These are phyloP conservation scores for Cystobasidium sp. DNA, from an alignment of 1,284 basidiomycete genomes.

Conservation along the genomic window DNA sequence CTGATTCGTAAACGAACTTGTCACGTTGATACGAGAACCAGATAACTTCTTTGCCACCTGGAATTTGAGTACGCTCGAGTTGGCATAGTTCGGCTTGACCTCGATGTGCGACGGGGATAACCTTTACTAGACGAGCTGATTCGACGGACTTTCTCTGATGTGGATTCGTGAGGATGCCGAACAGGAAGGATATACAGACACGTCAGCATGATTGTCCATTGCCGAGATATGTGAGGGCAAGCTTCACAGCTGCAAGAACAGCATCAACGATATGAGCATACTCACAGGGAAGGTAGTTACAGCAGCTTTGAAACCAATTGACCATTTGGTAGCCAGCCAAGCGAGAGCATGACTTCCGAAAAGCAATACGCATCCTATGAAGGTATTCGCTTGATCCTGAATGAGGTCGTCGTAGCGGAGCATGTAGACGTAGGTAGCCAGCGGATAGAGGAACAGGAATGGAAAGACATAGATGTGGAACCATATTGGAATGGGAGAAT, in stretches of 20 bases:
- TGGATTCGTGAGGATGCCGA: neutral
- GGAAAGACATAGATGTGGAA: constrained; percentile 56
- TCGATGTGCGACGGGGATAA: constrained; percentile 82
- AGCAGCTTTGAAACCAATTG: constrained; percentile 74
- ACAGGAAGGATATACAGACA: constrained; percentile 5
- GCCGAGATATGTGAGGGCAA: too few relatives aligned
- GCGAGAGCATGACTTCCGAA: constrained; percentile 87
- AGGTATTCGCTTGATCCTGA: constrained; percentile 65
- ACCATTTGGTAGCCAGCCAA: constrained; percentile 92
- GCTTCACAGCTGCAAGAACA: constrained; percentile 40
- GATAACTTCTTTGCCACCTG: constrained; percentile 65
- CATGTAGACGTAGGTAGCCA: constrained; percentile 79
- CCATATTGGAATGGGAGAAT: constrained; percentile 21
- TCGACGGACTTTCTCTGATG: constrained; percentile 64
- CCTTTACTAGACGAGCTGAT: constrained; percentile 78
- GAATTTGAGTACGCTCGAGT: constrained; percentile 58
- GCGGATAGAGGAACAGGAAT: constrained; percentile 57
- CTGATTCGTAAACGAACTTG: constrained; percentile 76
- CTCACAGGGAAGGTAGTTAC: constrained; percentile 69
- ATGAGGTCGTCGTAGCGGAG: constrained; percentile 48
- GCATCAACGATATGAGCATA: constrained; percentile 38
- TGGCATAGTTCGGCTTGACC: constrained; percentile 89
- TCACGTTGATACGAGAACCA: constrained; percentile 96
- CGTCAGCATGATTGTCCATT: constrained; percentile 1
- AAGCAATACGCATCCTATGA: constrained; percentile 83